phyloP scores from a whole-genome alignment of 768 basidiomycete species.

The Sarcodon aspratus region DNA sequence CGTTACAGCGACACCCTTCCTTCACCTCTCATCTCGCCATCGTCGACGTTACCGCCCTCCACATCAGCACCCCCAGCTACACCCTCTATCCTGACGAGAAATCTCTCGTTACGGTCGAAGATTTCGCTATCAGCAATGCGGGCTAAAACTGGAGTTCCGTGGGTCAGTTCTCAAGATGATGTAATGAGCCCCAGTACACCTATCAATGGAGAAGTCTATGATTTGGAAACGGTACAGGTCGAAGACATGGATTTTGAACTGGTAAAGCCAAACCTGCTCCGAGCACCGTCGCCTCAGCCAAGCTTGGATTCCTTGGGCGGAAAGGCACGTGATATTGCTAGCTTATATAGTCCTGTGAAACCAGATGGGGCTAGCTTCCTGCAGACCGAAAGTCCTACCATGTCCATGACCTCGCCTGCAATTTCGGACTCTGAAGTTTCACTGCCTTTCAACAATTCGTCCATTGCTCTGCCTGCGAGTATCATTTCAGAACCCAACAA shows the following conservation, averaged over 20 bases:
- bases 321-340: slow-evolving; percentile 16
- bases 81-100: background rate
- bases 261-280: slow-evolving; percentile 44
- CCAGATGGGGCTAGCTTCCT: slow-evolving; percentile 9
- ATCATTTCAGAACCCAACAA: slow-evolving; percentile 1
- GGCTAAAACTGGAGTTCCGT: background rate
- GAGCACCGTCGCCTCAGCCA: slow-evolving; percentile 8
- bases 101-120: background rate
- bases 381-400: slow-evolving; percentile 19
- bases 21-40: background rate
- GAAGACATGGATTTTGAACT: slow-evolving; percentile 78
- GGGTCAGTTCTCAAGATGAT: background rate
- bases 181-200: background rate
- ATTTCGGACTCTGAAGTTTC: slow-evolving; percentile 6
- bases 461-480: background rate
- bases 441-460: background rate
- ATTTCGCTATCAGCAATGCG: background rate
- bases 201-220: slow-evolving; percentile 11
- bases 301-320: slow-evolving; percentile 4
- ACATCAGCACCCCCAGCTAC: background rate
- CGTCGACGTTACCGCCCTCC: background rate
- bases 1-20: background rate
- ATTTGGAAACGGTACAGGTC: slow-evolving; percentile 57
- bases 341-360: slow-evolving; percentile 16
- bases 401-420: slow-evolving; percentile 14